These are phyloP conservation scores for Cydonia oblonga DNA, from an alignment of 331 rosid species.

Conservation along the genomic window DNA sequence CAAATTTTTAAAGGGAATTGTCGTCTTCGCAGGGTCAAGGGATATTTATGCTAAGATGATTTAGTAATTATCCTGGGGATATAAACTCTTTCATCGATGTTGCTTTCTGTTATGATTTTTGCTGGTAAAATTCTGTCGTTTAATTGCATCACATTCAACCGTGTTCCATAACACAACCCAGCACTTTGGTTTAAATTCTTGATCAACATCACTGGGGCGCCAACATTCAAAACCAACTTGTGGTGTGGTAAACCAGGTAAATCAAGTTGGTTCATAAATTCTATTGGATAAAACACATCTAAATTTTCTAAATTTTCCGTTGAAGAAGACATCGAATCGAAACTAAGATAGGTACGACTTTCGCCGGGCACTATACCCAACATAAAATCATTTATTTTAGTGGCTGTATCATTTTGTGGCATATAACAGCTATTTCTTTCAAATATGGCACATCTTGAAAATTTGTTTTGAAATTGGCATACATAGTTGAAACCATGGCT, in stretches of 20 bases:
- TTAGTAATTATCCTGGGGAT: background rate
- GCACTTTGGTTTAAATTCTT: too few relatives aligned
- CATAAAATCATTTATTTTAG: fast-evolving
- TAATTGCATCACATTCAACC: too few relatives aligned
- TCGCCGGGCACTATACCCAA: background rate
- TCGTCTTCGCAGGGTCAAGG: background rate
- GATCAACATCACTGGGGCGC: too few relatives aligned
- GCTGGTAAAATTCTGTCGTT: background rate
- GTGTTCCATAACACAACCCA: too few relatives aligned
- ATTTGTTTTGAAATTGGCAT: too few relatives aligned
- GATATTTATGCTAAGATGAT: background rate
- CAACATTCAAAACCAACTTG: too few relatives aligned
- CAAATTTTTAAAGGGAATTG: background rate
- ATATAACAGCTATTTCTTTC: too few relatives aligned
- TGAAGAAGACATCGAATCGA: too few relatives aligned
- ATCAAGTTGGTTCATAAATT: background rate
- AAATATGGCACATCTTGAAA: too few relatives aligned
- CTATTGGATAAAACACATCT: background rate
- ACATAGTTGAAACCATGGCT: too few relatives aligned
- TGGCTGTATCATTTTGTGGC: fast-evolving
- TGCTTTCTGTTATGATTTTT: background rate
- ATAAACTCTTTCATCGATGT: background rate
- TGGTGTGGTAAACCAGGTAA: too few relatives aligned
- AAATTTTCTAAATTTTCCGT: too few relatives aligned
- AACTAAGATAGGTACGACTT: background rate